A percentile compares a stretch with the other conserved stretches of the same genome.
Evolutionary conservation across 2,329 filamentous ascomycete species (phyloP).

Genomic region (Kalmusia sp.): DNA sequence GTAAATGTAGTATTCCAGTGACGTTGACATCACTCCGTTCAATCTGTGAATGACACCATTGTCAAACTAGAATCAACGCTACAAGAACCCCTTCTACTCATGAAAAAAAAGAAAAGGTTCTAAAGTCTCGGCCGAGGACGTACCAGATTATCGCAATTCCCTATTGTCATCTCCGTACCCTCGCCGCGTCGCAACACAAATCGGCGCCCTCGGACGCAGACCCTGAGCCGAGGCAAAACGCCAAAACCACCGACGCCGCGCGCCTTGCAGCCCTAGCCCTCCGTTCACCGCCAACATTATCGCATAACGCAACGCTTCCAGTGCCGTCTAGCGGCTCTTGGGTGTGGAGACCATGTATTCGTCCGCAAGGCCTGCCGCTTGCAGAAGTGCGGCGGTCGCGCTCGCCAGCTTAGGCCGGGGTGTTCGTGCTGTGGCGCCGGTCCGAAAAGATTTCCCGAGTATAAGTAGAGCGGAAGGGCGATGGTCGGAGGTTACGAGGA

Average conservation of each 20-base stretch:
- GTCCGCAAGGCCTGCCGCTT: constrained; percentile 22
- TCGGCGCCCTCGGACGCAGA: constrained; percentile 2
- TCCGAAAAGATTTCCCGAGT: constrained; percentile 8
- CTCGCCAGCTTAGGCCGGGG: constrained; percentile 4
- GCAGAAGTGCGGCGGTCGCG: constrained; percentile 11
- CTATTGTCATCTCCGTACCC: too few relatives aligned
- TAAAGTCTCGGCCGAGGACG: too few relatives aligned
- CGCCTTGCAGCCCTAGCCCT: constrained; percentile 5
- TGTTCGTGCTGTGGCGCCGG: constrained; percentile 14
- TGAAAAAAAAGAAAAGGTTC: too few relatives aligned
- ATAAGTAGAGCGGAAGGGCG: constrained; percentile 7
- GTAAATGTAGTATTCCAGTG: too few relatives aligned
- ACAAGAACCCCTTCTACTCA: too few relatives aligned
- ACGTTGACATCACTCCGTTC: too few relatives aligned
- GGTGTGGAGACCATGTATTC: constrained; percentile 11
- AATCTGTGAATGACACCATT: too few relatives aligned
- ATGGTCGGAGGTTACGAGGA: background rate
- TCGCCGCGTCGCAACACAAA: too few relatives aligned
- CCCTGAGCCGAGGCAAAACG: constrained; percentile 13
- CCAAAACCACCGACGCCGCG: background rate
- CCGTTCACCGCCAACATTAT: constrained; percentile 3
- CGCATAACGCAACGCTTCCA: background rate
- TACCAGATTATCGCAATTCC: too few relatives aligned
- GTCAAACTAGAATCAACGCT: too few relatives aligned
- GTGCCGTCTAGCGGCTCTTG: constrained; percentile 4